Evolutionary conservation across 2,329 filamentous ascomycete species (phyloP).

Genomic region (Mollisiaceae sp.): DNA sequence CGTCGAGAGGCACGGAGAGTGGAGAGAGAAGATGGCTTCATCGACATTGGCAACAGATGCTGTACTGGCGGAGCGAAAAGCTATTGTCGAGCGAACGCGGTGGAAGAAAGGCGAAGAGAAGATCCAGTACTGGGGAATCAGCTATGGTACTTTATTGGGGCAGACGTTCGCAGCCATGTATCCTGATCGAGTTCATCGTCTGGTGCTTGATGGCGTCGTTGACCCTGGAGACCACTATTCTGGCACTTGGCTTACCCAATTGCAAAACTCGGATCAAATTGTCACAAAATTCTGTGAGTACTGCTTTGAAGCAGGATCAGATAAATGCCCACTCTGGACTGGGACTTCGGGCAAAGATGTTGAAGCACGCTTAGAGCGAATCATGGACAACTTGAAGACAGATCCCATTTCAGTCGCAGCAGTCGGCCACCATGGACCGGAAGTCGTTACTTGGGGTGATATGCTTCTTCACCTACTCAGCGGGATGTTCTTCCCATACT

Average conservation of each 20-base stretch:
- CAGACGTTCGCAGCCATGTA: constrained; percentile 51
- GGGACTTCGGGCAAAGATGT: not conserved
- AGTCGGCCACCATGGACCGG: not conserved
- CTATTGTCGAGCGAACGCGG: not conserved
- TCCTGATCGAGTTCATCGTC: constrained; percentile 47
- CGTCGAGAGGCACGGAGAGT: constrained; percentile 49
- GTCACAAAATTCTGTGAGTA: constrained; percentile 31
- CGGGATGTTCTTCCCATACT: constrained; percentile 3
- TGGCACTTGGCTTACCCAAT: constrained; percentile 48
- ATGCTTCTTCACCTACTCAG: not conserved
- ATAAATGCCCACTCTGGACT: not conserved
- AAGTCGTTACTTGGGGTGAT: not conserved
- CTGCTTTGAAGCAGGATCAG: constrained; percentile 42
- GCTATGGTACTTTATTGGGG: constrained; percentile 52
- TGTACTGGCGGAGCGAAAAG: not conserved
- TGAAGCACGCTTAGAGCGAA: not conserved
- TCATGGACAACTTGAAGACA: constrained; percentile 1
- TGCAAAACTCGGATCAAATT: constrained; percentile 2
- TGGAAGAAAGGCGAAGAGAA: constrained; percentile 4
- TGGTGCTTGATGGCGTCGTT: constrained; percentile 42
- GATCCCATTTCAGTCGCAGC: not conserved
- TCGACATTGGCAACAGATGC: constrained; percentile 13
- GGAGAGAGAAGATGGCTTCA: constrained; percentile 37
- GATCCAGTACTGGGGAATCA: constrained; percentile 54
- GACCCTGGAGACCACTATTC: constrained; percentile 37